Base-by-base conservation (phyloP, 805 yeast species). In the Monosporozyma aerobia region DNA sequence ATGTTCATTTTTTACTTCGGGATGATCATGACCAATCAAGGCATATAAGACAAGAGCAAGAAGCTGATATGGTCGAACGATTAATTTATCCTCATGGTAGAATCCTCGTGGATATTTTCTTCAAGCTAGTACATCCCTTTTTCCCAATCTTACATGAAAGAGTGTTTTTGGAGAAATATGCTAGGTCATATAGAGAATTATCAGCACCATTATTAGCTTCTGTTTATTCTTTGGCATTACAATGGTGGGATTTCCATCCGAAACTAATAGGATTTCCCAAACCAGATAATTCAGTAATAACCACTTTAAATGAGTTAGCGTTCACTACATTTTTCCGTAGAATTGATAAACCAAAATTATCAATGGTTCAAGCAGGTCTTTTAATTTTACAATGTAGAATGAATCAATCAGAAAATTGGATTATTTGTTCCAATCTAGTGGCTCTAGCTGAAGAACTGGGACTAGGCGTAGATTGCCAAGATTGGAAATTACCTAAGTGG, bases 401-500 rank as follows among this genome's bases (percentile, higher is more conserved):
- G 54, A 73, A 80, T 61, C 56, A 82, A 81, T 69, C 80, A 72
- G 81, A 85, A 55, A 90, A 85, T 62, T 89, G 97, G 95, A 82
- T 85, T 3, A 69, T 90, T 43, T 85, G 88, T 63, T 86, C 95
- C 2, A 95, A 88, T 58, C 87, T 92, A 23, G 90, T 88, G 5
- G 85, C 95, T 0, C 69, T 90, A 19, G 83, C 97, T 0, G 97
- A 92, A 68, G 96, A 92, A 59, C 72, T 92, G 16, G 97, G 98
- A 0, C 72, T 92, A 10, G 96, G 96, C 0, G 74, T 88, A n/a
- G 92, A 90, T 63, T 90, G 97, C 62, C 82, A 85, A 53, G 79
- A 78, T 57, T 92, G 99, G 99, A 83, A 86, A 61, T 70, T 92
- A 37, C 98, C 98, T 0, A 83, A 85, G 60, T 94, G 98, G 98